Conservation (phyloP, 2,329 filamentous ascomycete genomes). For the Aspergillus versicolor region DNA sequence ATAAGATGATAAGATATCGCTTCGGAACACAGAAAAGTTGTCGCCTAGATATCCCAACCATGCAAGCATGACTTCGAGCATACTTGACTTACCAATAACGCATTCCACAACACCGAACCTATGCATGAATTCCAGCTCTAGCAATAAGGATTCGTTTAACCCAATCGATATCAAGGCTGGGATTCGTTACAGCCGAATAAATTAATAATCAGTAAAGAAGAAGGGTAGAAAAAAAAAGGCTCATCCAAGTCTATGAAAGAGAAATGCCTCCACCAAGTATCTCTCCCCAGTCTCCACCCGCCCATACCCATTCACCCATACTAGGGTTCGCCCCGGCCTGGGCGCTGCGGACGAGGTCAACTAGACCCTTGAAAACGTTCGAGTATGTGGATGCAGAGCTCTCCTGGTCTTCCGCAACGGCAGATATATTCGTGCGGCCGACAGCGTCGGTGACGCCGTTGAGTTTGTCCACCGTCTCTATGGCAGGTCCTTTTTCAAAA, state of each 20-base stretch:
- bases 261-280: slow-evolving; percentile 42
- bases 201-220: background rate
- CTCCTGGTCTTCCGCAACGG: slow-evolving; percentile 19
- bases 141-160: slow-evolving; percentile 4
- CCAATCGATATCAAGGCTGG: slow-evolving; percentile 5
- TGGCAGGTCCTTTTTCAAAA: slow-evolving; percentile 69
- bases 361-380: slow-evolving; percentile 40
- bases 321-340: slow-evolving; percentile 37
- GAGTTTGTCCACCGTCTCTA: slow-evolving; percentile 66
- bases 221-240: background rate
- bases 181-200: background rate
- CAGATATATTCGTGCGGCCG: slow-evolving; percentile 41
- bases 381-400: slow-evolving; percentile 29
- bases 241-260: slow-evolving; percentile 19
- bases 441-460: slow-evolving; percentile 56
- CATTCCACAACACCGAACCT: slow-evolving; percentile 8
- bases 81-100: background rate
- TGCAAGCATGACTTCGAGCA: background rate
- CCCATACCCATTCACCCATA: slow-evolving; percentile 47
- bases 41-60: background rate
- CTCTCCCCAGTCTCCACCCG: slow-evolving; percentile 42
- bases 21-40: background rate
- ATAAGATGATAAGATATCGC: background rate
- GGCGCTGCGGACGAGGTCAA: slow-evolving; percentile 38
- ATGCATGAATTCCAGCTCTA: slow-evolving; percentile 2